Evolutionary conservation across 1,139 yeast species (phyloP).

Genomic region (Hemisphaericaspora lyxosophila): DNA sequence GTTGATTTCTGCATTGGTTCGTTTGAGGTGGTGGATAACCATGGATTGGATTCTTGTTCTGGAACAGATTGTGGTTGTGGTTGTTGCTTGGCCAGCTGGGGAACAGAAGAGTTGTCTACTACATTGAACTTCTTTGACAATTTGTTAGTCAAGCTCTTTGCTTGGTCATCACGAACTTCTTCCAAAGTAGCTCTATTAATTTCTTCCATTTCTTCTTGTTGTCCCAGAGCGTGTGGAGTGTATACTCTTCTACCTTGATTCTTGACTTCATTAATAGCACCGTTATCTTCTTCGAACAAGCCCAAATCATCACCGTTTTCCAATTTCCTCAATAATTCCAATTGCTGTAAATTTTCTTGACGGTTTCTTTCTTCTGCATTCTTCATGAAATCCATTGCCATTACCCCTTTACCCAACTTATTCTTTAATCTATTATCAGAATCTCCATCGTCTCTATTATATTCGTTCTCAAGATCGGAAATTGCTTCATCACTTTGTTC

Average conservation of each 20-base stretch:
- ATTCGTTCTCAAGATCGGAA: conserved; percentile 53
- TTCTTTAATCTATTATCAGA: conserved; percentile 35
- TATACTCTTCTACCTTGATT: conserved; percentile 84
- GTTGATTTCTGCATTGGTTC: conserved; percentile 45
- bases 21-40: conserved; percentile 50
- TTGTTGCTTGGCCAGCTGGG: conserved; percentile 2
- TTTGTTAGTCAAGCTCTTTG: conserved; percentile 44
- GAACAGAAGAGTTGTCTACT: conserved; percentile 10
- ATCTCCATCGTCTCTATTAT: conserved; percentile 33
- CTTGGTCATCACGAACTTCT: conserved; percentile 58
- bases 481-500: conserved; percentile 49
- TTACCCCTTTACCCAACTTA: conserved; percentile 76
- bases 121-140: conserved; percentile 28
- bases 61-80: conserved; percentile 7
- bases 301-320: conserved; percentile 44
- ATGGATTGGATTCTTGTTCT: conserved; percentile 58
- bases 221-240: conserved; percentile 62
- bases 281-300: conserved; percentile 29
- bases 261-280: conserved; percentile 47
- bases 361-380: conserved; percentile 73
- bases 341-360: conserved; percentile 52
- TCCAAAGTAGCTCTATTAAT: conserved; percentile 40
- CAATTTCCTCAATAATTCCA: conserved; percentile 50
- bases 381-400: conserved; percentile 93
- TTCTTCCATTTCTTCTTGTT: conserved; percentile 43